Evolutionary conservation across 495 filamentous ascomycete species (phyloP).

Genomic region (Aspergillus asperescens): DNA sequence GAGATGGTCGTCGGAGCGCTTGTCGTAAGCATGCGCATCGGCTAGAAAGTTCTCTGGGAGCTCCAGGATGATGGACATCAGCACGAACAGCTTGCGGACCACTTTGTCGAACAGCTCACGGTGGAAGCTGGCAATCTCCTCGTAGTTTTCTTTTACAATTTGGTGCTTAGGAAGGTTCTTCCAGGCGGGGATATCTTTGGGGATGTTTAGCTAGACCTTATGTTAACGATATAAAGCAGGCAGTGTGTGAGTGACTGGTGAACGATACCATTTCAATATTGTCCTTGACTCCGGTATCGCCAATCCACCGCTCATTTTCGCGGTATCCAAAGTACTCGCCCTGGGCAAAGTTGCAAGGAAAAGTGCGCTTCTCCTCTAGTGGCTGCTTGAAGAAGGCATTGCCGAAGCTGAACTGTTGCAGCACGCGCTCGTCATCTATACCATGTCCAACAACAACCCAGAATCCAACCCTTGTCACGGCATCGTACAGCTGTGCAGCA

Average conservation of each 20-base stretch:
- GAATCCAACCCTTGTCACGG: constrained; percentile 46
- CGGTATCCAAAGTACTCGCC: constrained; percentile 45
- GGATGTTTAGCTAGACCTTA: constrained; percentile 38
- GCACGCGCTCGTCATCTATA: constrained; percentile 32
- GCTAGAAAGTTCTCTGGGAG: constrained; percentile 49
- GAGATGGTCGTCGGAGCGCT: constrained; percentile 43
- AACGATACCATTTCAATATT: constrained; percentile 41
- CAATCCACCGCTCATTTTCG: constrained; percentile 40
- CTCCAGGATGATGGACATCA: constrained; percentile 49
- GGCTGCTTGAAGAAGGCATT: constrained; percentile 38
- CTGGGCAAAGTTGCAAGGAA: constrained; percentile 38
- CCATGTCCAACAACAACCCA: constrained; percentile 31
- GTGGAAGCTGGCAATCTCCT: constrained; percentile 23
- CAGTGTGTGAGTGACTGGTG: background rate
- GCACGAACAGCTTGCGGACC: constrained; percentile 21
- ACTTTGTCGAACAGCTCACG: constrained; percentile 22
- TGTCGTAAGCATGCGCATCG: constrained; percentile 44
- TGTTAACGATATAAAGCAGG: background rate
- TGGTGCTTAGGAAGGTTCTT: constrained; percentile 29
- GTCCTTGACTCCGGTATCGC: constrained; percentile 41
- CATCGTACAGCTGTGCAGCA: constrained; percentile 50
- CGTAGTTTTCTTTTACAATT: constrained; percentile 15
- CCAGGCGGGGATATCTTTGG: constrained; percentile 41
- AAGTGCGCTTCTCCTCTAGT: constrained; percentile 30
- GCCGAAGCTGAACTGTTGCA: constrained; percentile 36